phyloP scores from a whole-genome alignment of 2,329 filamentous ascomycete genomes.

The Sordariomycetes sp. region DNA sequence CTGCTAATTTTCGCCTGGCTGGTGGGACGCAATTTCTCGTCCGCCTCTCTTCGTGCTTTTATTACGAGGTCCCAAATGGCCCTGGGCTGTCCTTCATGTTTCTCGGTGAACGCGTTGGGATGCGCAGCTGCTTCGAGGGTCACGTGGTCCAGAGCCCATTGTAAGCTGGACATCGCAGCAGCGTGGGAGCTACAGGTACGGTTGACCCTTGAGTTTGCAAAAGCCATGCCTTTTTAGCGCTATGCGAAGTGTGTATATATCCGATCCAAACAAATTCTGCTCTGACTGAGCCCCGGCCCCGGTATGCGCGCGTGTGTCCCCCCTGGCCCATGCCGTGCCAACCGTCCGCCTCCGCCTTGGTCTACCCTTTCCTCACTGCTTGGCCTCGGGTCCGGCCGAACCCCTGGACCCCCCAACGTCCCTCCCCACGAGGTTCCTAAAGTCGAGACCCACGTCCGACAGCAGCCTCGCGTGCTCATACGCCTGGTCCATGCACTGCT shows the following conservation, averaged over 20 bases:
- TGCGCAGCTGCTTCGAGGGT: not conserved
- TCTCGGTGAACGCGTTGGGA: not conserved
- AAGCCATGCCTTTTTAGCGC: not conserved
- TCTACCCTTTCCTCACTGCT: not conserved
- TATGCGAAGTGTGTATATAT: not conserved
- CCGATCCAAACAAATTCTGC: not conserved
- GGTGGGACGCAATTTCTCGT: not conserved
- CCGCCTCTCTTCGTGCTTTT: not conserved
- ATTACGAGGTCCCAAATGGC: not conserved
- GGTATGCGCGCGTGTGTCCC: not conserved
- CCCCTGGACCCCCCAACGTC: slow-evolving; percentile 23
- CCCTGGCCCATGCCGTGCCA: not conserved
- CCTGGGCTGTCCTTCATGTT: not conserved
- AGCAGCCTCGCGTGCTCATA: slow-evolving; percentile 72
- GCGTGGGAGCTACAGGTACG: not conserved
- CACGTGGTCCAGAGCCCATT: not conserved
- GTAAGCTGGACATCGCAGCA: not conserved
- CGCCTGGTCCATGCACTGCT: slow-evolving; percentile 71
- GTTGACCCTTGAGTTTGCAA: not conserved
- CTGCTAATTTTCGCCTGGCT: not conserved
- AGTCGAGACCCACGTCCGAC: slow-evolving; percentile 80
- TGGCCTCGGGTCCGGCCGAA: slow-evolving; percentile 18
- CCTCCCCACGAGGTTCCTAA: slow-evolving; percentile 67
- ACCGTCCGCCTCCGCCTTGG: not conserved
- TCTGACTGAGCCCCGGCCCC: not conserved